Percentiles rank a stretch among this genome's conserved stretches.
phyloP scores from a whole-genome alignment of 2,329 filamentous ascomycete species.

The Onygenales sp. region DNA sequence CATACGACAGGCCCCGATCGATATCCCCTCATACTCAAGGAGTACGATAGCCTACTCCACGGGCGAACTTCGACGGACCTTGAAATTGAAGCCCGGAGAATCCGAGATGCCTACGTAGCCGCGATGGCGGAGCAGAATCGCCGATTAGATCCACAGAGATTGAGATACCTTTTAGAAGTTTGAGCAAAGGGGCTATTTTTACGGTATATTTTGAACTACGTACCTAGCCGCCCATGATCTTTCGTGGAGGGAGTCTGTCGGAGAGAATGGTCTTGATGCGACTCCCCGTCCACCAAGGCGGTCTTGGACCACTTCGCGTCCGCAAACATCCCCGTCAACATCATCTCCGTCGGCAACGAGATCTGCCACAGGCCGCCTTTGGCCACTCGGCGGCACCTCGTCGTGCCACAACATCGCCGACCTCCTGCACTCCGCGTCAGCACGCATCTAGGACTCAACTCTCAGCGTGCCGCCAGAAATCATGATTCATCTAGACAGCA shows the following conservation, averaged over 20 bases:
- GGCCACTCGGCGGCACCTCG: conserved; percentile 50
- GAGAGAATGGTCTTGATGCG: too few species aligned
- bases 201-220: too few species aligned
- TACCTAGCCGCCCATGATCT: too few species aligned
- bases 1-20: background rate
- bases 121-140: background rate
- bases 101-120: conserved; percentile 5
- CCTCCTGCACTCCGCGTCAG: conserved; percentile 55
- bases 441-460: conserved; percentile 54
- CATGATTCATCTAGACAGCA: conserved; percentile 67
- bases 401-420: conserved; percentile 52
- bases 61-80: conserved; percentile 5
- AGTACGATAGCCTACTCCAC: background rate
- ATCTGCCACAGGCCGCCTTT: conserved; percentile 58
- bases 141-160: background rate
- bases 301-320: too few species aligned
- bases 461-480: conserved; percentile 53
- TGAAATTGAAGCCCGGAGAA: background rate
- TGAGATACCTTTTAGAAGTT: conserved; percentile 5
- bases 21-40: conserved; percentile 2
- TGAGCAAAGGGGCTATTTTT: background rate
- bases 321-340: conserved; percentile 14
- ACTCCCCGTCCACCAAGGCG: too few species aligned
- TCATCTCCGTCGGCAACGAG: conserved; percentile 66
- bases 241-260: too few species aligned